Evolutionary conservation across 2,329 filamentous ascomycete genomes (phyloP).

Genomic region (Aureobasidium sp.): DNA sequence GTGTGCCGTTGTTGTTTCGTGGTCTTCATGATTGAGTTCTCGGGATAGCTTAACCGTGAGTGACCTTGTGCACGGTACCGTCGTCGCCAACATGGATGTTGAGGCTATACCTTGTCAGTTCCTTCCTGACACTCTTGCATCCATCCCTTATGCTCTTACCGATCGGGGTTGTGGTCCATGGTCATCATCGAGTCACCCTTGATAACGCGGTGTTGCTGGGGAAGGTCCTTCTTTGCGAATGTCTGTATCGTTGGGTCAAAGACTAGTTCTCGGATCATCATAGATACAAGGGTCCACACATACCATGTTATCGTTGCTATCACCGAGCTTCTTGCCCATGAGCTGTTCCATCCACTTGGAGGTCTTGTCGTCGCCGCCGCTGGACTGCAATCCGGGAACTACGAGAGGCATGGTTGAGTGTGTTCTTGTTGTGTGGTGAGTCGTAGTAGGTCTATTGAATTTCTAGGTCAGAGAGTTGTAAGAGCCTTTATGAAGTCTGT

Average conservation of each 20-base stretch:
- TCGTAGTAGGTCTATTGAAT: neutral
- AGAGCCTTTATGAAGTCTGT: neutral
- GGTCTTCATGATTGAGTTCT: neutral
- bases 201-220: conserved; percentile 41
- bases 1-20: neutral
- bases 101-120: conserved; percentile 25
- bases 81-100: conserved; percentile 45
- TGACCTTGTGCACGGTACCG: conserved; percentile 43
- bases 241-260: conserved; percentile 31
- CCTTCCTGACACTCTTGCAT: neutral
- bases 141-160: conserved; percentile 24
- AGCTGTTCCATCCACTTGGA: conserved; percentile 43
- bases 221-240: conserved; percentile 45
- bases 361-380: conserved; percentile 34
- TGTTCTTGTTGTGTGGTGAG: neutral
- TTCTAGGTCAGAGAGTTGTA: neutral
- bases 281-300: conserved; percentile 14
- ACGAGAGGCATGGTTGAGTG: conserved; percentile 42
- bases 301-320: conserved; percentile 39
- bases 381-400: conserved; percentile 40
- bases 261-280: neutral
- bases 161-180: conserved; percentile 42
- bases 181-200: conserved; percentile 41
- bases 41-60: conserved; percentile 33
- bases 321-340: conserved; percentile 47